A percentile compares a stretch with the other conserved stretches of the same genome.
Evolutionary conservation across 768 basidiomycete genomes (phyloP).

Genomic region (Tricholoma terreum): DNA sequence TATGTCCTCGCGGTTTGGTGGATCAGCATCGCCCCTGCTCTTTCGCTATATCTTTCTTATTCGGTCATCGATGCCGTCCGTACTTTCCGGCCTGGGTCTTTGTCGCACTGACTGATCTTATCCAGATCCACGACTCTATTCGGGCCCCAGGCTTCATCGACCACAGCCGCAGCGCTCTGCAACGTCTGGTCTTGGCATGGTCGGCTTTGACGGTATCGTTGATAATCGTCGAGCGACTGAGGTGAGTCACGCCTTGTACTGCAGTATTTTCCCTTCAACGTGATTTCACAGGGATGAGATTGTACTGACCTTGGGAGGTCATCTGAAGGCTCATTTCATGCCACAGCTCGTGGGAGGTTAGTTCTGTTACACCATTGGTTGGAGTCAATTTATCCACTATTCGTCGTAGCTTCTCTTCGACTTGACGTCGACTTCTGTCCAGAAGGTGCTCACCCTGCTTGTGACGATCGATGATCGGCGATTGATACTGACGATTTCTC

Average conservation of each 20-base stretch:
- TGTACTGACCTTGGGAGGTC: slow-evolving; percentile 22
- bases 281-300: slow-evolving; percentile 11
- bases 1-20: slow-evolving; percentile 29
- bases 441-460: slow-evolving; percentile 7
- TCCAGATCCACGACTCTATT: slow-evolving; percentile 13
- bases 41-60: slow-evolving; percentile 33
- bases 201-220: slow-evolving; percentile 23
- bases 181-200: slow-evolving; percentile 25
- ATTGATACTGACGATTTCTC: not conserved
- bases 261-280: not conserved
- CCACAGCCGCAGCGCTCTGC: not conserved
- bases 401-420: slow-evolving; percentile 21
- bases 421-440: slow-evolving; percentile 16
- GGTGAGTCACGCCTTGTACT: slow-evolving; percentile 3
- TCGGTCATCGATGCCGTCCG: slow-evolving; percentile 31
- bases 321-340: slow-evolving; percentile 36
- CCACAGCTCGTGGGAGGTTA: slow-evolving; percentile 38
- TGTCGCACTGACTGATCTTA: not conserved
- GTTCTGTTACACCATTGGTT: not conserved
- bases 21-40: slow-evolving; percentile 28
- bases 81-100: not conserved
- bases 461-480: not conserved
- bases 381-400: not conserved
- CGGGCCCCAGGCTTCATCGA: slow-evolving; percentile 5
- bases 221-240: slow-evolving; percentile 17